These are phyloP conservation scores for Suillus discolor DNA, from an alignment of 768 basidiomycete species.

Conservation along the genomic window DNA sequence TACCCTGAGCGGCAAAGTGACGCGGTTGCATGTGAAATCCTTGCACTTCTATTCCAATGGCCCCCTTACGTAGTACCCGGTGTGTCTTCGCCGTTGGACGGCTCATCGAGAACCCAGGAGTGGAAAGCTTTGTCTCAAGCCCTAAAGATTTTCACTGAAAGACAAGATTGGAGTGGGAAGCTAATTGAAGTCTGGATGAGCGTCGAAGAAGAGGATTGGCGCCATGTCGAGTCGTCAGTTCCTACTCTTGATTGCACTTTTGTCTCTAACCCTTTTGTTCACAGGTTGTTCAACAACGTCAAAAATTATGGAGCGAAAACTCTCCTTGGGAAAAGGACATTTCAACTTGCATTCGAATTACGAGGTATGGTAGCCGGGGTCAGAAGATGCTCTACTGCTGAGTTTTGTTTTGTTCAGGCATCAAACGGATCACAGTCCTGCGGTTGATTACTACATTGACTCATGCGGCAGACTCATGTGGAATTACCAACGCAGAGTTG, in stretches of 20 bases:
- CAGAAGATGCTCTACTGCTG: neutral
- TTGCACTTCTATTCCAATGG: slow-evolving; percentile 25
- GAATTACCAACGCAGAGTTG: slow-evolving; percentile 21
- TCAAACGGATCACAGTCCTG: slow-evolving; percentile 27
- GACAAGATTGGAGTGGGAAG: slow-evolving; percentile 24
- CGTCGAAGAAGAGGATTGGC: slow-evolving; percentile 26
- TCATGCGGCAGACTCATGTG: slow-evolving; percentile 9
- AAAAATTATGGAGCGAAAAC: slow-evolving; percentile 22
- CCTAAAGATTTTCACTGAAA: slow-evolving; percentile 23
- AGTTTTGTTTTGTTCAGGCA: slow-evolving; percentile 12
- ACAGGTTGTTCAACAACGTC: slow-evolving; percentile 20
- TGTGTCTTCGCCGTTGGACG: slow-evolving; percentile 12
- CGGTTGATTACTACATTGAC: slow-evolving; percentile 27
- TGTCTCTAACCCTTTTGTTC: neutral
- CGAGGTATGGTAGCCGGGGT: slow-evolving; percentile 14
- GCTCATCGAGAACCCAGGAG: slow-evolving; percentile 19
- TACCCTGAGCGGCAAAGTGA: slow-evolving; percentile 30
- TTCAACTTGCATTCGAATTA: slow-evolving; percentile 23
- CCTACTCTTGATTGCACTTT: neutral
- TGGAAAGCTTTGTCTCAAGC: slow-evolving; percentile 19
- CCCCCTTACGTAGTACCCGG: slow-evolving; percentile 22
- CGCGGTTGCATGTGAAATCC: slow-evolving; percentile 24
- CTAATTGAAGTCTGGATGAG: slow-evolving; percentile 25
- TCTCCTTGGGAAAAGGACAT: slow-evolving; percentile 11
- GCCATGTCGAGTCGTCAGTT: slow-evolving; percentile 22